Evolutionary conservation across 768 basidiomycete species (phyloP).

Genomic region (Tylopilus balloui): DNA sequence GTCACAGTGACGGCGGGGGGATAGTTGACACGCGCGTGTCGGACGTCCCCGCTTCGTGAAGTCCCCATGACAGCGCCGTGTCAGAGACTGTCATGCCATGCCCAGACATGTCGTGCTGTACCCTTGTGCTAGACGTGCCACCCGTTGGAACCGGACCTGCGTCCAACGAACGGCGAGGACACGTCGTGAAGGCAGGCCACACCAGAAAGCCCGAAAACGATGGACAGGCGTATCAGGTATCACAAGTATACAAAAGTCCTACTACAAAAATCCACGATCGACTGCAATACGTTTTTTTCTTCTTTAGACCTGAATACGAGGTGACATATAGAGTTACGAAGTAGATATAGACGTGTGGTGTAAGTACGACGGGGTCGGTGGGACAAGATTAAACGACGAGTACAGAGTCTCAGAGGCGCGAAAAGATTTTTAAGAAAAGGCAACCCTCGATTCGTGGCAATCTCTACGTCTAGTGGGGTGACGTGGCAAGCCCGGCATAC

Average conservation of each 20-base stretch:
- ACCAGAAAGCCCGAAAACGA: too few relatives aligned
- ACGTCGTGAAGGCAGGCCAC: too few relatives aligned
- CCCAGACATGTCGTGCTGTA: too few relatives aligned
- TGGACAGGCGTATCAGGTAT: not conserved
- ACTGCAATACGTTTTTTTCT: not conserved
- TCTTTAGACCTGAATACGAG: conserved; percentile 9
- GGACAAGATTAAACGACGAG: conserved; percentile 23
- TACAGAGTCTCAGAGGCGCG: not conserved
- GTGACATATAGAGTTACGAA: conserved; percentile 23
- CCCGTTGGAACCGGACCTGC: too few relatives aligned
- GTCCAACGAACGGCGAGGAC: too few relatives aligned
- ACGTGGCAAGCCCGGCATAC: conserved; percentile 10
- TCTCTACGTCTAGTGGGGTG: conserved; percentile 17
- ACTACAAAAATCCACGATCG: not conserved
- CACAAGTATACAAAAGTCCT: not conserved
- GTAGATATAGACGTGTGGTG: conserved; percentile 21
- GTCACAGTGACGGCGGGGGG: too few relatives aligned
- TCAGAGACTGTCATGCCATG: too few relatives aligned
- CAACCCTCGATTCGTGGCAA: conserved; percentile 7
- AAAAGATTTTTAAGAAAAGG: not conserved
- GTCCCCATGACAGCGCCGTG: too few relatives aligned
- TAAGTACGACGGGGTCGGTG: conserved; percentile 15
- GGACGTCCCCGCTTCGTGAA: too few relatives aligned
- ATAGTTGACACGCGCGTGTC: too few relatives aligned
- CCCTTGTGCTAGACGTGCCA: too few relatives aligned